Conservation (phyloP, 2,329 filamentous ascomycete species). For the Curvularia hawaiiensis region DNA sequence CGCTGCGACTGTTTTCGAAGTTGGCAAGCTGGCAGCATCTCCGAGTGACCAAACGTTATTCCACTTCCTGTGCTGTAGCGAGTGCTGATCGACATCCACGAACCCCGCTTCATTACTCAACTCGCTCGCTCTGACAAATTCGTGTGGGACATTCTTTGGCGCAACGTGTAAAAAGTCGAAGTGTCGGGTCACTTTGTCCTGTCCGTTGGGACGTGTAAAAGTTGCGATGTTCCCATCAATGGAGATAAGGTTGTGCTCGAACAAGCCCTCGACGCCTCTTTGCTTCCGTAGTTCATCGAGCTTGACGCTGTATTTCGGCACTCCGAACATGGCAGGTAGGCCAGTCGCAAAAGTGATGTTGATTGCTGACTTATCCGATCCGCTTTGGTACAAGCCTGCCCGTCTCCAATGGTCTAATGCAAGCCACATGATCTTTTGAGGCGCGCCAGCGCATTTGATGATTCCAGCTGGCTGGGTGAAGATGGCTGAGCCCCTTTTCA, state of each 20-base stretch:
- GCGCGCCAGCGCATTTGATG: slow-evolving; percentile 49
- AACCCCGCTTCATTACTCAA: slow-evolving; percentile 45
- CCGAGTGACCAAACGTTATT: slow-evolving; percentile 48
- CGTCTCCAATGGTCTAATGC: slow-evolving; percentile 47
- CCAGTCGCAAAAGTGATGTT: slow-evolving; percentile 48
- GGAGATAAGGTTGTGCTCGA: slow-evolving; percentile 46
- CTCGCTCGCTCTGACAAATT: slow-evolving; percentile 43
- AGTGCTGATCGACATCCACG: slow-evolving; percentile 43
- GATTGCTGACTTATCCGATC: slow-evolving; percentile 36
- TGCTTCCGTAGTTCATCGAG: slow-evolving; percentile 44
- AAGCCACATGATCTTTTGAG: slow-evolving; percentile 51
- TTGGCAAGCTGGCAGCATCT: slow-evolving; percentile 46
- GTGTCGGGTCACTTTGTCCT: slow-evolving; percentile 34
- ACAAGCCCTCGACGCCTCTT: slow-evolving; percentile 46
- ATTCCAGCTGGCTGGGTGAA: slow-evolving; percentile 49
- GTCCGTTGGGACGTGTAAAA: slow-evolving; percentile 32
- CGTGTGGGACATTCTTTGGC: slow-evolving; percentile 47
- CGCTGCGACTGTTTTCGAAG: slow-evolving; percentile 48
- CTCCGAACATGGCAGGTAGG: slow-evolving; percentile 48
- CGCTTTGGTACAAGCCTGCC: slow-evolving; percentile 39
- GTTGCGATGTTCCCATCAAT: slow-evolving; percentile 47
- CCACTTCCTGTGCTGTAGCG: slow-evolving; percentile 47
- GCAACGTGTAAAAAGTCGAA: slow-evolving; percentile 48
- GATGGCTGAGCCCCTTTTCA: slow-evolving; percentile 43
- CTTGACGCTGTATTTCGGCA: slow-evolving; percentile 43